Percentiles rank a stretch among this genome's conserved stretches.
Conservation (phyloP, 2,329 filamentous ascomycete genomes). For the Diaporthe ampelina region DNA sequence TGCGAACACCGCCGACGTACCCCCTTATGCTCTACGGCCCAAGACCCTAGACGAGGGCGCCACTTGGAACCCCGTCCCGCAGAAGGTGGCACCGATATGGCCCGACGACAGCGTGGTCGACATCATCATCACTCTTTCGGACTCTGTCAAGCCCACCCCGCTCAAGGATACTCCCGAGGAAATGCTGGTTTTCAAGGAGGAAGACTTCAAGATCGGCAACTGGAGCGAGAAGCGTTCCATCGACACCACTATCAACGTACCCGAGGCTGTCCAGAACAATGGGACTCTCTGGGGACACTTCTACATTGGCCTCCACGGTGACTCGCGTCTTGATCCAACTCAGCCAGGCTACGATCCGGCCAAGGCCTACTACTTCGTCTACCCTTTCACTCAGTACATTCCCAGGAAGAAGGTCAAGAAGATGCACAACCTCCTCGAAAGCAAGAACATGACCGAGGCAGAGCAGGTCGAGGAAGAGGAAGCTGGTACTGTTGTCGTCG, state of each 20-base stretch:
- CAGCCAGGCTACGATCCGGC: constrained; percentile 78
- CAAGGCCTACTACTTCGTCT: constrained; percentile 85
- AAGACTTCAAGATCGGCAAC: constrained; percentile 83
- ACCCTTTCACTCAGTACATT: constrained; percentile 90
- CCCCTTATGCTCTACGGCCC: constrained; percentile 76
- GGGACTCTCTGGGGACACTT: constrained; percentile 96
- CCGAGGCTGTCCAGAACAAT: constrained; percentile 86
- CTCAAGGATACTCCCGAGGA: constrained; percentile 76
- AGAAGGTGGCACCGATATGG: constrained; percentile 89
- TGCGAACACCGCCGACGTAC: constrained; percentile 69
- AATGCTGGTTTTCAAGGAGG: constrained; percentile 83
- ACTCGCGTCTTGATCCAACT: constrained; percentile 79
- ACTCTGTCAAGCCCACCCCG: constrained; percentile 77
- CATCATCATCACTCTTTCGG: constrained; percentile 86
- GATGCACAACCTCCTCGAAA: constrained; percentile 86
- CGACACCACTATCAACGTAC: constrained; percentile 83
- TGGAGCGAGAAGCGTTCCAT: constrained; percentile 83
- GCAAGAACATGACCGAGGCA: constrained; percentile 57
- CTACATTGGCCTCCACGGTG: constrained; percentile 83
- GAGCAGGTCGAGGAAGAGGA: constrained; percentile 66
- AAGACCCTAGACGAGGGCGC: constrained; percentile 71
- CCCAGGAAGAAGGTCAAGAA: constrained; percentile 92
- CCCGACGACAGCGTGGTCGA: constrained; percentile 83
- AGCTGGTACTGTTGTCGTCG: constrained; percentile 75
- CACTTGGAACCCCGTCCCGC: constrained; percentile 74